Base-by-base conservation (phyloP, 148 eudicot species). In the Nepenthes gracilis region DNA sequence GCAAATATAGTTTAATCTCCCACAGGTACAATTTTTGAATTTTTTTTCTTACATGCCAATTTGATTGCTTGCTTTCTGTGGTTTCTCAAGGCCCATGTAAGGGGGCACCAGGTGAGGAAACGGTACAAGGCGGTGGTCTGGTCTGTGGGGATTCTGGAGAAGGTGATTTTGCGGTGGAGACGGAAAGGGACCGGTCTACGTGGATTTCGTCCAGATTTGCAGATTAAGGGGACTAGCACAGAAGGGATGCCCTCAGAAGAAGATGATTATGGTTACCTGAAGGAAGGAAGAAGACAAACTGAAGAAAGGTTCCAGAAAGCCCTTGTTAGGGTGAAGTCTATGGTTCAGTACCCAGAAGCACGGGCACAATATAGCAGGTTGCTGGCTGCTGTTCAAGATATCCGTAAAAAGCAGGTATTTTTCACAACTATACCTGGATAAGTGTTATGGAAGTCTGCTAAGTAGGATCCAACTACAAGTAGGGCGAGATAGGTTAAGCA, bases 91-190 rank as follows among this genome's bases (percentile, higher is more conserved):
- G 89, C 90, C 65, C 86, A 81, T 72, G 81, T 81, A 43, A 77
- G 95, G 74, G 95, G 90, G 33, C 85, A 87, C 66, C 95, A 87
- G 72, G 87, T 72, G 37, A 72, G 95, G 60, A 87, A 80, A 72
- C 74, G 87, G 54, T 84, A 84, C 60, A 84, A 76, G 64, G 69
- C 75, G 54, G 77, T 87, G 36, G 74, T 75, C 23, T 83, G 90
- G 95, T 79, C 83, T 37, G 86, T 84, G 60, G 75, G 95, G 40
- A 78, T 87, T 54, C 57, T 87, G 64, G 89, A 87, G 63, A 84
- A 83, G 78, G 87, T 72, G 35, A 81, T 86, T 60, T 69, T 87
- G 70, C 84, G 90, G 47, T 87, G 95, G 95, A 77, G 90, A 60
- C 81, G 89, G 6, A 84, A 78, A 64, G 75, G 79, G 12, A 59